phyloP scores from a whole-genome alignment of 208 protist species.

The Strigomonas culicis region DNA sequence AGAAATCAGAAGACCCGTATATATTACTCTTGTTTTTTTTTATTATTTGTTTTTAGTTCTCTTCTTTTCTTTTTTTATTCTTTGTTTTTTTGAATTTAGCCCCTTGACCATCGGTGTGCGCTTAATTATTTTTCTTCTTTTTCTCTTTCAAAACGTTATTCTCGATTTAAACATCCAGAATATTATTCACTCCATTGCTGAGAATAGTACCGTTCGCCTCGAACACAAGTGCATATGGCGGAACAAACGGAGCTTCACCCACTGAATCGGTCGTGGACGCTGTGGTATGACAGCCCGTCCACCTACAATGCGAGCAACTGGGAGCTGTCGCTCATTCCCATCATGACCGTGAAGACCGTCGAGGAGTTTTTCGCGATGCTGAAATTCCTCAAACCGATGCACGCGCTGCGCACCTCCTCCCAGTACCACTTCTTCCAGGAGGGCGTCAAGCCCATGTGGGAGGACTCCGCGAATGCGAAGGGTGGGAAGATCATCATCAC shows the following conservation, averaged over 20 bases:
- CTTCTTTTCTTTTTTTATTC: constrained; percentile 9
- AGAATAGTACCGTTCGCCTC: too few relatives aligned
- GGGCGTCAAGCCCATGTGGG: constrained; percentile 90
- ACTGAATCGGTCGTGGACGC: constrained; percentile 67
- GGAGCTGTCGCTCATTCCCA: constrained; percentile 70
- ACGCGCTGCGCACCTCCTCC: constrained; percentile 65
- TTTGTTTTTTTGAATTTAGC: constrained; percentile 3
- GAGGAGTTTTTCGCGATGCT: constrained; percentile 89
- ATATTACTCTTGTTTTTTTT: constrained; percentile 2
- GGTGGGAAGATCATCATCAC: constrained; percentile 75
- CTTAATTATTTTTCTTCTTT: background rate
- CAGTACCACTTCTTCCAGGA: constrained; percentile 92
- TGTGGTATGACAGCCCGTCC: constrained; percentile 85
- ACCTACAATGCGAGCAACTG: constrained; percentile 75
- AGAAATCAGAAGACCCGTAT: background rate
- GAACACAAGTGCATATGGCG: background rate
- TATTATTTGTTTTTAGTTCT: constrained; percentile 2
- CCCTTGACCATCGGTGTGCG: background rate
- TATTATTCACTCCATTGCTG: too few relatives aligned
- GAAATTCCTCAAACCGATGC: constrained; percentile 81
- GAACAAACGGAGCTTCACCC: constrained; percentile 22
- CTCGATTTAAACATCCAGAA: too few relatives aligned
- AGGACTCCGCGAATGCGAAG: constrained; percentile 84
- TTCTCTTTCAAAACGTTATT: constrained; percentile 8
- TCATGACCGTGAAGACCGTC: constrained; percentile 77